Base-by-base conservation (phyloP, 202 grass and related monocot species). In the Setaria italica region DNA sequence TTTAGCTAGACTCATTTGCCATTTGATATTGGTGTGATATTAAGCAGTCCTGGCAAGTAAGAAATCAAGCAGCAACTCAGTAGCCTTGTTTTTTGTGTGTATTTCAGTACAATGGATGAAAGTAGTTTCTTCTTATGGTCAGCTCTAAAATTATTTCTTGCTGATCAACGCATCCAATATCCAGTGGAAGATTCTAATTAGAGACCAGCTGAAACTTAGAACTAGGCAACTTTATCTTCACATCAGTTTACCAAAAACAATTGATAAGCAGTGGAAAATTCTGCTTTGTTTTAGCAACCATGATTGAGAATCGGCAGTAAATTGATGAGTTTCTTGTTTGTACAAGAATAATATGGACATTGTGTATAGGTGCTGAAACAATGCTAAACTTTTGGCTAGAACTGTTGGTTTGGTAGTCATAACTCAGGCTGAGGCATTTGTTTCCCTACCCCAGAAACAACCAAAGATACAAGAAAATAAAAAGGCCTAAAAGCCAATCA, bases 11-110 rank as follows among this genome's bases (percentile, higher is more conserved):
- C 11, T 43, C 34, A 48, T 53, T 80, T 79, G 29, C 45, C 77
- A 41, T 67, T 67, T 80, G 46, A 39, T 67, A 39, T 59, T 57
- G 83, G 34, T 79, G 55, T 79, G 37, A 88, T 69, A 60, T 60
- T 53, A 15, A 64, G 53, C 48, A 54, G 46, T 16, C 68, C 29
- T 74, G 43, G 33, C 51, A 67, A 62, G 64, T 85, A 73, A 54
- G 39, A 72, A 79, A 84, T 85, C 43, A 67, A 76, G 68, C 10
- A 51, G 10, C 46, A 70, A 53, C 43, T 76, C 30, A 77, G 63
- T 29, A 70, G 43, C 53, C 53, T 75, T 76, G 41, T 76, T 17
- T 68, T 7, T 80, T 72, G 9, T 32, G 11, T 62, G 7, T 63
- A 1, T 42, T 35, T 72, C n/a, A 50, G 46, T 62, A 78, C 3